Conservation (phyloP, 495 filamentous ascomycete species). For the Emericellopsis terricola region DNA sequence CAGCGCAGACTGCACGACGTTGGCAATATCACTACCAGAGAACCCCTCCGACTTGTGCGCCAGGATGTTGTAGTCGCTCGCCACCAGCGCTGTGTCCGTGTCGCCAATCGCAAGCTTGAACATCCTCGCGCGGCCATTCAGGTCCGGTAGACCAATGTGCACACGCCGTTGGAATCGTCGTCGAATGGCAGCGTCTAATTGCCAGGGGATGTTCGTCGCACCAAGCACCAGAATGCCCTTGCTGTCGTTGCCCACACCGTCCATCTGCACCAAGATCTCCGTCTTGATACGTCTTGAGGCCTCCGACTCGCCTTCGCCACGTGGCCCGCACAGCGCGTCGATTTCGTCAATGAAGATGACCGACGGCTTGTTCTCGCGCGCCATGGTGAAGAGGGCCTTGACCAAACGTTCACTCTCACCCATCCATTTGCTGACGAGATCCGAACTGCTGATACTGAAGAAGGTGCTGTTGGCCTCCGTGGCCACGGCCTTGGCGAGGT, state of each 20-base stretch:
- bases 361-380: constrained; percentile 90
- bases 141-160: constrained; percentile 82
- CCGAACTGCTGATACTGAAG: constrained; percentile 93
- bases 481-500: constrained; percentile 90
- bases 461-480: constrained; percentile 99
- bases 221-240: constrained; percentile 89
- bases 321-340: constrained; percentile 87
- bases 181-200: constrained; percentile 93
- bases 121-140: constrained; percentile 84
- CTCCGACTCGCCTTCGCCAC: constrained; percentile 95
- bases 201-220: constrained; percentile 98
- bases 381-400: constrained; percentile 95
- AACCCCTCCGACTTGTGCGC: constrained; percentile 79
- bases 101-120: constrained; percentile 86
- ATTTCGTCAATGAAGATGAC: constrained; percentile 99
- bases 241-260: constrained; percentile 88
- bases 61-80: constrained; percentile 59
- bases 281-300: constrained; percentile 96
- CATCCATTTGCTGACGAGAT: constrained; percentile 98
- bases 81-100: constrained; percentile 72
- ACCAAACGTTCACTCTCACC: constrained; percentile 94
- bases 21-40: constrained; percentile 88
- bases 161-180: constrained; percentile 92
- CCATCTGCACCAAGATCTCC: constrained; percentile 97
- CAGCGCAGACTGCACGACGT: constrained; percentile 88